Base-by-base conservation (phyloP, 257 asterid genomes). In the Fraxinus americana region DNA sequence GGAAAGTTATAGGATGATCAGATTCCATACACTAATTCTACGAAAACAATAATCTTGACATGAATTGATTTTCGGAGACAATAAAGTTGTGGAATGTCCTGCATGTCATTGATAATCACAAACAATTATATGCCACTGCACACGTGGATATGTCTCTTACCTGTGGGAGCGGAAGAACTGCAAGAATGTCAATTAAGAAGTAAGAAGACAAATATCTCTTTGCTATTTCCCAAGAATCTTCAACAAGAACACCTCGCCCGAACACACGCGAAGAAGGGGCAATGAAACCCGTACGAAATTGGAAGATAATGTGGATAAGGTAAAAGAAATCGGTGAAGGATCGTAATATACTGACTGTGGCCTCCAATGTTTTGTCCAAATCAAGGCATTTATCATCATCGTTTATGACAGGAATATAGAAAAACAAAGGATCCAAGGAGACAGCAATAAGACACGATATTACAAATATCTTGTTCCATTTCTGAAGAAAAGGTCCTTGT, bases 101-200 rank as follows among this genome's bases (percentile, higher is more conserved):
- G 30, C 78, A 25, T 54, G 57, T 68, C 66, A 43, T 45, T 29
- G 14, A 77, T 4, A 59, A 66, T 39, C 16, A 75, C 23, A 32
- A 25, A 39, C 72, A 75, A 29, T 38, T 76, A 59, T 48, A 41
- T 32, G 35, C 50, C 25, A 45, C 48, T 67, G 50, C 70, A 61
- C 77, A 48, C 23, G 45, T 17, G 19, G 52, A 67, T 29, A 12
- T 45, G 54, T 73, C 39, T 67, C 85, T 78, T 76, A 94, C 99
- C 97, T 95, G 99, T 45, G 99, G 99, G 82, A 96, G 88, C 0
- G 99, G 99, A 73, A 96, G 98, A 84, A 96, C 97, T 3, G 99
- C 98, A 71, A 96, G 99, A 83, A 93, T 80, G 81, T 96, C 99
- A 67, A 96, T 89, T 72, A 88, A 82, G 83, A 96, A 96, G 88